Evolutionary conservation across 257 asterid genomes (phyloP), one percentile per base, ranked within the genome.

Genomic region (Linderniella brevidens): DNA sequence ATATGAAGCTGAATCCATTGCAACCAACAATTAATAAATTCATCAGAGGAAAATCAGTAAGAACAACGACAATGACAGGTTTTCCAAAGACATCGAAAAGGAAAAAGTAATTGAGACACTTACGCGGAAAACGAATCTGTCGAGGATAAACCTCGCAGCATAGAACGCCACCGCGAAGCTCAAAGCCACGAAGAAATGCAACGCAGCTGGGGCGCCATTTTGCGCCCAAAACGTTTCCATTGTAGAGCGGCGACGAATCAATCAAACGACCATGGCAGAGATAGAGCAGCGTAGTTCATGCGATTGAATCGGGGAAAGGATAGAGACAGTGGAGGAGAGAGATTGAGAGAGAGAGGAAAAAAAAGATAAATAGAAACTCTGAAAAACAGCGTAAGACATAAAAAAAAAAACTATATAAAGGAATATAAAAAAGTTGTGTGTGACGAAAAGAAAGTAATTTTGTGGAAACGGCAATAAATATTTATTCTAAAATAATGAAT

Each of bases 51-150:
- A 44, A 25, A 19, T 11, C 10, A 53, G 36, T 7, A 5, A 0
- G 10, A 48, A 19, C 13, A 6, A 4, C 38, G 5, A 8, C 5
- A 25, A 48, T 19, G 19, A n/a, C 13, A 37, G 10, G 5, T 19
- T 19, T 35, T 13, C 49, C 9, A 1, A 25, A 4, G 19, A 12
- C 19, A 17, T 1, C 37, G 15, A 11, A 48, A 8, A 9, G 11
- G 7, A 10, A 32, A 9, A n/a, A 29, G 40, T 4, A 13, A 48
- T n/a, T 20, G 32, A 51, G 2, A 20, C 60, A 49, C 92, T 78
- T 76, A 85, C 96, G 19, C 79, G 80, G 55, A 78, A 78, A 47
- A 84, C 54, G 71, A 68, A 73, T 70, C 72, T 76, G 63, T 90
- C 93, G 20, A 85, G 82, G 59, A 85, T 43, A 62, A 74, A 66